A percentile compares a stretch with the other conserved stretches of the same genome.
These are phyloP conservation scores for Suillus clintonianus DNA, from an alignment of 768 basidiomycete genomes.

Conservation along the genomic window DNA sequence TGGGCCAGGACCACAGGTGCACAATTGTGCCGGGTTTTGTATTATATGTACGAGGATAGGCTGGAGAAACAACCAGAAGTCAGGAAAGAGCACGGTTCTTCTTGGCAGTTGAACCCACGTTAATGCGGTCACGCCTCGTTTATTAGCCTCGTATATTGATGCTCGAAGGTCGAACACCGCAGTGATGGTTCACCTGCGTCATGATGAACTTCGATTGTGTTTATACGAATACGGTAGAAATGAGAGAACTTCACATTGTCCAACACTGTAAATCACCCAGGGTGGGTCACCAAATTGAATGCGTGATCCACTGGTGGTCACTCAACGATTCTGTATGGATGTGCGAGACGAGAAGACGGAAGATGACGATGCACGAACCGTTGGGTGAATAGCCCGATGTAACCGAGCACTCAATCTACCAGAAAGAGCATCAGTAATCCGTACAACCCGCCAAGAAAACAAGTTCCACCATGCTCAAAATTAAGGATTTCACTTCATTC, in stretches of 20 bases:
- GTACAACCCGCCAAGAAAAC: neutral
- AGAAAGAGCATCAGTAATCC: constrained; percentile 2
- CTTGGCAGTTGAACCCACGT: constrained; percentile 50
- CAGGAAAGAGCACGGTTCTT: constrained; percentile 37
- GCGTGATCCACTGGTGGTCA: no score
- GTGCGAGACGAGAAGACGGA: no score
- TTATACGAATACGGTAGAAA: no score
- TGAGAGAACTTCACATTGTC: no score
- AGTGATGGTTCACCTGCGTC: constrained; percentile 20
- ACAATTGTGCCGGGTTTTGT: constrained; percentile 63
- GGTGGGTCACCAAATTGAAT: no score
- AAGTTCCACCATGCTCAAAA: constrained; percentile 71
- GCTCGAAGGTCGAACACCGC: constrained; percentile 30
- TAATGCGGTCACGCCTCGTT: constrained; percentile 50
- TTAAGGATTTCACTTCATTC: constrained; percentile 56
- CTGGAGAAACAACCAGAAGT: constrained; percentile 33
- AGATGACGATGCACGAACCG: no score
- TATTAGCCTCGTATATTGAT: constrained; percentile 39
- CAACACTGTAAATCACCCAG: no score
- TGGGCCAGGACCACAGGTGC: constrained; percentile 51
- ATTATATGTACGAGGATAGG: constrained; percentile 51
- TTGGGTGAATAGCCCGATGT: no score
- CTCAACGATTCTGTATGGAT: no score
- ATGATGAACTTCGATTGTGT: no score
- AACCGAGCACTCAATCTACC: constrained; percentile 68